Percentiles rank a stretch among this genome's conserved stretches.
Conservation (phyloP, 2,329 filamentous ascomycete genomes). For the Sporothrix dimorphospora region DNA sequence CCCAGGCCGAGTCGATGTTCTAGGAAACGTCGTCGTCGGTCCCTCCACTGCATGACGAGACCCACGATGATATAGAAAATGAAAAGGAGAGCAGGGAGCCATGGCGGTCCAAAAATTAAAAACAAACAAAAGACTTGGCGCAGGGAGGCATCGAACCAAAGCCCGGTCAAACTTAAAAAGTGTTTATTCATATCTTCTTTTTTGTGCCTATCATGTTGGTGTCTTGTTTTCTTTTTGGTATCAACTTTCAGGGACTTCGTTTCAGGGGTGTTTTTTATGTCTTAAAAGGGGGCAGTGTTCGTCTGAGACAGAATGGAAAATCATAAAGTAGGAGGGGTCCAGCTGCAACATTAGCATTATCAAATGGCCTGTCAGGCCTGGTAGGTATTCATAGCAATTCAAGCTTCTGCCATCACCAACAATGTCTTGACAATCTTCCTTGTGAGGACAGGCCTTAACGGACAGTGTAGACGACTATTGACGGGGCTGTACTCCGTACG, state of each 20-base stretch:
- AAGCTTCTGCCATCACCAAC: neutral
- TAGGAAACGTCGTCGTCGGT: neutral
- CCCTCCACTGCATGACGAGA: no score
- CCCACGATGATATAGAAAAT: slow-evolving; percentile 24
- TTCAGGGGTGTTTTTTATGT: slow-evolving; percentile 16
- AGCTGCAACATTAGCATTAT: neutral
- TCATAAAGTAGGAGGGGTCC: slow-evolving; percentile 16
- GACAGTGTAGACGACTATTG: no score
- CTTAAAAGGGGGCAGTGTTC: slow-evolving; percentile 9
- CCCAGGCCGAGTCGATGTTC: slow-evolving; percentile 36
- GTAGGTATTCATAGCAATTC: neutral
- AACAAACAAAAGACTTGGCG: neutral
- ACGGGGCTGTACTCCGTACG: no score
- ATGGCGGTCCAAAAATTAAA: neutral
- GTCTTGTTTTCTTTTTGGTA: neutral
- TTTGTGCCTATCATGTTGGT: neutral
- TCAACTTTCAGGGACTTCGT: neutral
- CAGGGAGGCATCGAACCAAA: neutral
- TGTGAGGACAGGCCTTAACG: no score
- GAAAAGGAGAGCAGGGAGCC: neutral
- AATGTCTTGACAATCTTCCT: no score
- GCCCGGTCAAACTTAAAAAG: neutral
- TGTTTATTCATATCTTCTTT: neutral
- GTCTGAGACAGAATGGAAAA: slow-evolving; percentile 12
- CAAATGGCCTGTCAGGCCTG: neutral